Evolutionary conservation across 768 basidiomycete species (phyloP), one percentile per base, ranked within the genome.

Genomic region (Strobilomyces confusus): DNA sequence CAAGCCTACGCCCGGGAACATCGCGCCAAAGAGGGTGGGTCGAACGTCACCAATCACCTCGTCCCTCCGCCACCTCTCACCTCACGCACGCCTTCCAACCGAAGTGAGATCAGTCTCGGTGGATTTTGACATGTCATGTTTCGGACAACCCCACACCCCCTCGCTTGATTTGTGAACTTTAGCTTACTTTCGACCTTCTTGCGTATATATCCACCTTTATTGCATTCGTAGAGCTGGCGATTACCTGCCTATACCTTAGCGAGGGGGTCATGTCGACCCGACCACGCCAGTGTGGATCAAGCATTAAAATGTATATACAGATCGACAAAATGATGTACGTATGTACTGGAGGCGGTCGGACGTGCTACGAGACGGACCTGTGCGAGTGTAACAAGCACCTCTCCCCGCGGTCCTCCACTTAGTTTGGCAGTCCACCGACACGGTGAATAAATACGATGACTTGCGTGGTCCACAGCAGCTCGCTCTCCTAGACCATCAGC

Each of bases 1-100:
- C 86, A 90, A 66, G 90, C 89, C 0, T 80, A 89, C 64, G 81
- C 81, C 14, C 77, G 79, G 33, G 86, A 91, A 56, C 71, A 59
- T 7, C 67, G 69, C n/a, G 40, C 57, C 0, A 67, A 65, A 49
- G 76, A 76, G n/a, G 54, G 66, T 11, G 36, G n/a, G 15, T 26
- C 51, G 13, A 44, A 25, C 2, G n/a, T 1, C 12, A 68, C 70
- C 40, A 68, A 71, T 43, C 66, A 69, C 23, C 69, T 76, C 37
- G 47, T 57, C 9, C 72, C 71, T 25, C 77, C 75, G 5, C 59
- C 42, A 9, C 48, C 68, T 0, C 57, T 62, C 14, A 54, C 59
- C 48, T 66, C 74, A 15, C 68, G 77, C 15, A 72, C 74, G 34
- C 75, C 77, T 14, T 78, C 77, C 41, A 77, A 77, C 57, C 66